Conservation (phyloP, 73 alveolate species). For the Tetrahymena thermophila region DNA sequence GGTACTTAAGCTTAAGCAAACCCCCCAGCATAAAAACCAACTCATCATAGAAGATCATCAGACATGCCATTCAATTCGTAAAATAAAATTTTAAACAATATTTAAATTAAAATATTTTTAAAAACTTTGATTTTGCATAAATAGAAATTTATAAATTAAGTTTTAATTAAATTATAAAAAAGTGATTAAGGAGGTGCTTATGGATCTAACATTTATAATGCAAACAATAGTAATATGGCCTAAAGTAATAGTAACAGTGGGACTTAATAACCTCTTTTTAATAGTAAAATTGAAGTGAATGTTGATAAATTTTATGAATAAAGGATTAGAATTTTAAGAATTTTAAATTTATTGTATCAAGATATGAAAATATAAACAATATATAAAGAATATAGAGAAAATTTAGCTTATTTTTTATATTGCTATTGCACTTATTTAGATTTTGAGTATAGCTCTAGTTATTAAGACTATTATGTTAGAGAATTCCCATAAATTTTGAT, state of each 20-base stretch:
- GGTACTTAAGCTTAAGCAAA: neutral
- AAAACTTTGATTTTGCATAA: no score
- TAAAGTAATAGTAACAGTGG: neutral
- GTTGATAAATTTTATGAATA: conserved; percentile 30
- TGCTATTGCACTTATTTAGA: conserved; percentile 31
- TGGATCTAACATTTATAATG: neutral
- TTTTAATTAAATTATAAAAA: neutral
- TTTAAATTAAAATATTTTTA: no score
- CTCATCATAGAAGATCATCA: neutral
- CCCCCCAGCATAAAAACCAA: neutral
- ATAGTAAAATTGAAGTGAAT: conserved; percentile 12
- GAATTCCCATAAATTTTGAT: conserved; percentile 1
- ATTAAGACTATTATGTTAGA: conserved; percentile 28
- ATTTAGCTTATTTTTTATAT: conserved; percentile 7
- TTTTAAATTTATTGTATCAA: conserved; percentile 15
- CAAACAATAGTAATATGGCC: neutral
- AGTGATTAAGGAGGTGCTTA: neutral
- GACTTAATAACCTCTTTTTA: neutral
- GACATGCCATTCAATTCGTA: neutral
- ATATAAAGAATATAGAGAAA: conserved; percentile 3
- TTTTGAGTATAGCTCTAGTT: conserved; percentile 3
- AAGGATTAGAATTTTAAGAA: conserved; percentile 15
- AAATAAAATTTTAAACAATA: neutral
- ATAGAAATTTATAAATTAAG: neutral
- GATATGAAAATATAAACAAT: conserved; percentile 4